Base-by-base conservation (phyloP, 2,329 filamentous ascomycete species). In the Didymella lethalis region DNA sequence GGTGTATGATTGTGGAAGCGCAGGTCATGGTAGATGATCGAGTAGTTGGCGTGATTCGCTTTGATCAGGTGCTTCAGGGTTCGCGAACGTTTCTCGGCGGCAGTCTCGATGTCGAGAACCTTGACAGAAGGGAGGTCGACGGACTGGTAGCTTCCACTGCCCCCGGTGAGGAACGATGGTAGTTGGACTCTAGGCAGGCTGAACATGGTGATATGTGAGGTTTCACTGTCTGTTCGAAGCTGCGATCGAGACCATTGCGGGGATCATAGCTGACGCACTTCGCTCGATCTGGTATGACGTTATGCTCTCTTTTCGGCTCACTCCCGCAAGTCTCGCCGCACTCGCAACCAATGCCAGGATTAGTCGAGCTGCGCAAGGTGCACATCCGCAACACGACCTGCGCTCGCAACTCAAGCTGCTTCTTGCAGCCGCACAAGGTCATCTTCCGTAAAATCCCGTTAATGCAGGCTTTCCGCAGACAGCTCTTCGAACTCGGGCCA, bases 1-100 rank as follows among this genome's bases (percentile, higher is more conserved):
- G 92, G 85, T 68, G 89, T 83, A 78, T 96, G 91, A 72, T 98
- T 98, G 79, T 95, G 87, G 69, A 88, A 95, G 62, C 85, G 81
- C 4, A 90, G 81, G 52, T 90, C 76, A 74, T 93, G 87, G 76
- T 91, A 95, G 54, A 97, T 79, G 65, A 98, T 88, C 31, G 92
- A 87, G 78, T 96, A 86, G 74, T 95, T 97, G 66, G 89, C 89
- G 79, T 99, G 95, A 75, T 98, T 98, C 51, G 93, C 89, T 77
- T 91, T 92, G 61, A 99, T 77, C 14, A 99, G 82, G 78, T 98
- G 93, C 80, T 96, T 97, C 62, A 99, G 83, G 20, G 91, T 91
- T 61, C 94, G 84, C 18, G 90, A 88, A 56, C 90, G 84, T 76
- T 92, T 94, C 73, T 96, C 92, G 8, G 88, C 84, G 47, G 88